Base-by-base conservation (phyloP, 2,329 filamentous ascomycete species). In the Trichoderma cornu-damae region DNA sequence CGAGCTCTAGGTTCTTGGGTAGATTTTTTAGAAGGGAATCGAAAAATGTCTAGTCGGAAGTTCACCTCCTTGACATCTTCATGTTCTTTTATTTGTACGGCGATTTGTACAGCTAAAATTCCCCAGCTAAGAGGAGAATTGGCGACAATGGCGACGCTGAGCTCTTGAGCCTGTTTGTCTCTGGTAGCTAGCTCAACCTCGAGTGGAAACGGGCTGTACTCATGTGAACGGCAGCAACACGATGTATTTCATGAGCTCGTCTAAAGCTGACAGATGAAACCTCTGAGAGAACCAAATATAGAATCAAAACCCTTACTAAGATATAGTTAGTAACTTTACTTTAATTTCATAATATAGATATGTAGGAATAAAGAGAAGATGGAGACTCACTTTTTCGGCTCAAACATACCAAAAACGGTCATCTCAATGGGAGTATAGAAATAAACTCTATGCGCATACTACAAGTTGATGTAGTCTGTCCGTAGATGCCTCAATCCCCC, bases 41-140 rank as follows among this genome's bases (percentile, higher is more conserved):
- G 61, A 37, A 62, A 57, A 4, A 65, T 54, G 14, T 35, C 30
- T 3, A 43, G 57, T 68, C 68, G 65, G 32, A 83, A 74, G 64
- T 83, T 79, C n/a, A 56, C 58, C 4, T 53, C 47, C 7, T 52
- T 62, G 44, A 84, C 72, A 62, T 83, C 79, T 11, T 72, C 71
- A 0, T 64, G 66, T 2, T 71, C 74, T 35, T 72, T 72, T 64
- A 79, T 75, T 3, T 68, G 66, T 3, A 82, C 81, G 0, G 79
- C 78, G 64, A 79, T 75, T 3, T 68, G 66, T 3, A 82, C 81
- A 0, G 79, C 78, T 20, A 87, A 64, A 55, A 87, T 68, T 5
- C 84, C 83, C 1, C 82, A 75, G 3, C 82, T 82, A 2, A 87
- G 75, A 2, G 84, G 84, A 14, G 76, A 78, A 68, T 83, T 85